Evolutionary conservation across 2,329 filamentous ascomycete species (phyloP).

Genomic region (Sclerotinia spermophila): DNA sequence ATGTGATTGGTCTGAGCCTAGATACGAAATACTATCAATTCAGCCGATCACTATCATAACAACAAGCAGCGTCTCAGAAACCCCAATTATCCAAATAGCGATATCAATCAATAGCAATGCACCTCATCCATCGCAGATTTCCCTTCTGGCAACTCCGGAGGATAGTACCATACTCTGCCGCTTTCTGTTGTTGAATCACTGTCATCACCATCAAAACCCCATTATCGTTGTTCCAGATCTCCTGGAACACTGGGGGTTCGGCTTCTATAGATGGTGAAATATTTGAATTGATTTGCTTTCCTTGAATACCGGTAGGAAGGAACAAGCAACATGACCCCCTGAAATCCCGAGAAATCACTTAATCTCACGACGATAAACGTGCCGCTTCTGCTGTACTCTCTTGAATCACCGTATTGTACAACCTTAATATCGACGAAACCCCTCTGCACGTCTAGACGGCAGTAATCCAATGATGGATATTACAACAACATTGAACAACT

Average conservation of each 20-base stretch:
- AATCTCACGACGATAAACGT: conserved; percentile 12
- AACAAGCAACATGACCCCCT: conserved; percentile 7
- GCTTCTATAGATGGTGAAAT: neutral
- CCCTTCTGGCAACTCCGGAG: neutral
- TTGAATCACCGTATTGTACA: neutral
- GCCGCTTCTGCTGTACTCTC: conserved; percentile 7
- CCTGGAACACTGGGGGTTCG: neutral
- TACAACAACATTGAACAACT: neutral
- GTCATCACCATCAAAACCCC: neutral
- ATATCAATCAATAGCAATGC: conserved; percentile 2
- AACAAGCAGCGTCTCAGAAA: neutral
- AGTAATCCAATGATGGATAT: neutral
- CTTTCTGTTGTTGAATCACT: conserved; percentile 4
- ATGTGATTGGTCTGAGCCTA: neutral
- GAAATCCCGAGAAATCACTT: conserved; percentile 12
- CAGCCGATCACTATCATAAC: neutral
- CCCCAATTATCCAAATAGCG: neutral
- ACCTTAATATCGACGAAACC: neutral
- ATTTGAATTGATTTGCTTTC: conserved; percentile 13
- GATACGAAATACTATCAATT: neutral
- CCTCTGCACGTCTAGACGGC: conserved; percentile 3
- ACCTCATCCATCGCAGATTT: neutral
- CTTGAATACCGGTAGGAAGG: conserved; percentile 10
- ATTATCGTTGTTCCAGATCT: conserved; percentile 10
- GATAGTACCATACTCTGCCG: conserved; percentile 7